Evolutionary conservation across 495 filamentous ascomycete genomes (phyloP).

Genomic region (Hypoxylon lenormandii): DNA sequence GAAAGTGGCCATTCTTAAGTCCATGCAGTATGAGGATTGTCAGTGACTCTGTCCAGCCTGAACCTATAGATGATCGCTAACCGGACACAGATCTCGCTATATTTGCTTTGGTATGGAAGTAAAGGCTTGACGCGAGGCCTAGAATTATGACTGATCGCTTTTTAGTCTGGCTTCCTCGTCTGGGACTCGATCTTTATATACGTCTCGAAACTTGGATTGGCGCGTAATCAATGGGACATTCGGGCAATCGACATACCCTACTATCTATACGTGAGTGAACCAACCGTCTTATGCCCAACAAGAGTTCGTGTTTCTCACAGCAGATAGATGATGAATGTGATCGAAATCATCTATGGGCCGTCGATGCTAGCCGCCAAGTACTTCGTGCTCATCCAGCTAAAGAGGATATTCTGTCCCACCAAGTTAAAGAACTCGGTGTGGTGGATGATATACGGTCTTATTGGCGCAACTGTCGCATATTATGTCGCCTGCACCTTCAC

Average conservation of each 20-base stretch:
- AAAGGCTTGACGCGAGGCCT: no score
- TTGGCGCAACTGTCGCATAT: slow-evolving; percentile 40
- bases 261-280: slow-evolving; percentile 27
- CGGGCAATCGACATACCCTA: slow-evolving; percentile 28
- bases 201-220: slow-evolving; percentile 38
- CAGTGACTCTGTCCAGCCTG: slow-evolving; percentile 6
- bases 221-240: slow-evolving; percentile 46
- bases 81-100: slow-evolving; percentile 20
- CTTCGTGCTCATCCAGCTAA: slow-evolving; percentile 47
- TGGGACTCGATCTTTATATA: slow-evolving; percentile 47
- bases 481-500: slow-evolving; percentile 39
- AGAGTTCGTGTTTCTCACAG: neutral
- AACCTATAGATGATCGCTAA: no score
- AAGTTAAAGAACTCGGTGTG: slow-evolving; percentile 36
- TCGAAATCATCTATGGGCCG: slow-evolving; percentile 42
- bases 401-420: slow-evolving; percentile 42
- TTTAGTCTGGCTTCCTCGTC: slow-evolving; percentile 38
- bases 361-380: slow-evolving; percentile 48
- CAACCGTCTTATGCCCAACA: no score
- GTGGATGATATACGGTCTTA: slow-evolving; percentile 40
- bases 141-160: neutral
- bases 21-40: slow-evolving; percentile 44
- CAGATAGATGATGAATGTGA: slow-evolving; percentile 37
- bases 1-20: slow-evolving; percentile 38
- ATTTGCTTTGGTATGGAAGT: slow-evolving; percentile 27